Evolutionary conservation across 805 yeast genomes (phyloP).

Genomic region (Lachancea kluyveri): DNA sequence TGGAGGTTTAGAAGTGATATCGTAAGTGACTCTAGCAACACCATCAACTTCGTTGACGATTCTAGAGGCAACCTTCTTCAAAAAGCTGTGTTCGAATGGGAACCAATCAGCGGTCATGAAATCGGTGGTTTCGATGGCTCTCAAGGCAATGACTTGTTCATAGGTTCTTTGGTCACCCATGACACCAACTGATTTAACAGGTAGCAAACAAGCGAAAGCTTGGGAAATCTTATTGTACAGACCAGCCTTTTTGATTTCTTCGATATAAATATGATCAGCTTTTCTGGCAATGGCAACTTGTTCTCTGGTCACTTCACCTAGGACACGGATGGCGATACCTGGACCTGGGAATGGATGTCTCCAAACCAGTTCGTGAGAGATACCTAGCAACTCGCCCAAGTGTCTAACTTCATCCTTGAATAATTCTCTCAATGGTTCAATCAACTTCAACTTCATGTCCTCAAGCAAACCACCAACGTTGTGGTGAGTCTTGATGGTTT

Average conservation of each 20-base stretch:
- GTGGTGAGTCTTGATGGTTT: constrained; percentile 98
- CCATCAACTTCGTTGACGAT: constrained; percentile 98
- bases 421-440: constrained; percentile 97
- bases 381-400: constrained; percentile 89
- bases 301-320: constrained; percentile 90
- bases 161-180: constrained; percentile 99
- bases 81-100: constrained; percentile 84
- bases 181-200: constrained; percentile 98
- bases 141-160: constrained; percentile 97
- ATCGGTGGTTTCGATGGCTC: constrained; percentile 96
- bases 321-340: constrained; percentile 96
- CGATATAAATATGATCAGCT: constrained; percentile 93
- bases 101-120: constrained; percentile 99
- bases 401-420: constrained; percentile 99
- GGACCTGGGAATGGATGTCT: constrained; percentile 99
- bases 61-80: constrained; percentile 89
- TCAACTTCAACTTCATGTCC: constrained; percentile 95
- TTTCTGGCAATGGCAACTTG: constrained; percentile 97
- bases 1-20: constrained; percentile 98
- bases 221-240: constrained; percentile 89
- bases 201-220: constrained; percentile 95
- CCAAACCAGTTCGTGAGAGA: constrained; percentile 96
- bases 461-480: constrained; percentile 98
- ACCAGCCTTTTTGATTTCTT: constrained; percentile 91
- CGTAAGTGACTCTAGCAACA: constrained; percentile 98